Base-by-base conservation (phyloP, 805 yeast species). In the Tetrapisispora phaffii region DNA sequence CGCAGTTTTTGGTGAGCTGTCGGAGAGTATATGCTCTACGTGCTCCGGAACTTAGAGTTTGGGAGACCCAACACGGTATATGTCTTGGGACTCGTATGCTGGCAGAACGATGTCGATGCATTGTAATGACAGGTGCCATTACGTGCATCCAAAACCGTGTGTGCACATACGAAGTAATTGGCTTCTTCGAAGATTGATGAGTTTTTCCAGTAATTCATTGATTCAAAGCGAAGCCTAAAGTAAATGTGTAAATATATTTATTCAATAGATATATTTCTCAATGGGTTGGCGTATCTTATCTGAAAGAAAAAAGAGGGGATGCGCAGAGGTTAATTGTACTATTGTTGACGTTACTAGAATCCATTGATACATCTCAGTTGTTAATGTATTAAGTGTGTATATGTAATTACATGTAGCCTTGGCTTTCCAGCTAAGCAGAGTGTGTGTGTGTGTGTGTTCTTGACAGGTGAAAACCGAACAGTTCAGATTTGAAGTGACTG, bases 221-320 rank as follows among this genome's bases (percentile, higher is more conserved):
- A 67, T 68, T 69, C 73, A 69, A 69, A 69, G 71, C 70, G 73
- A 68, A 60, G 73, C 72, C 71, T 55, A 66, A 44, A 67, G 31
- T 45, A 50, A 61, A 46, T 42, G 49, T 42, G 54, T 15, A 44
- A 33, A 28, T 35, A 19, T 16, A 10, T 21, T 29, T 31, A 26
- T 16, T 6, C 17, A 17, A 16, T 33, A 17, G 16, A 16, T n/a
- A 29, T 33, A 40, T 40, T 33, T 50, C 51, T 50, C 61, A 50
- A 52, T 53, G 53, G 49, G 47, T 51, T 50, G 51, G 50, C 28
- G 19, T 34, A 19, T 33, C 24, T 24, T 24, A 16, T 32, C 10
- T 13, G 5, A 10, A 40, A 6, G 23, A 21, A 33, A n/a, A 41
- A 34, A 13, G 15, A 33, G 4, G n/a, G 39, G 28, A 45, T 26